phyloP scores from a whole-genome alignment of 345 rosid genomes.

The Populus alba region DNA sequence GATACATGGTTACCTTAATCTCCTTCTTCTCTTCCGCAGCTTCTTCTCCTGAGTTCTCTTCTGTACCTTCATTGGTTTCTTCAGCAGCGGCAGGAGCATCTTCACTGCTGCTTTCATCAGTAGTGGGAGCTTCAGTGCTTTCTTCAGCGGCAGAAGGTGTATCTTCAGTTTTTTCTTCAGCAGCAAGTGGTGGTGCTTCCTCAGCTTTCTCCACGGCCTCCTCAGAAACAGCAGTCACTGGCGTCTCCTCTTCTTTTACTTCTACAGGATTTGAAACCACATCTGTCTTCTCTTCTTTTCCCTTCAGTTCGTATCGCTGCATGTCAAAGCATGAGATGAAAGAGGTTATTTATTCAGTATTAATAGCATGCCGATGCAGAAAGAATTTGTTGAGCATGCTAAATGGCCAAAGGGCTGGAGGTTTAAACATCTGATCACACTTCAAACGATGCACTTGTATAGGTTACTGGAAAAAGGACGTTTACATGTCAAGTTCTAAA shows the following conservation, averaged over 20 bases:
- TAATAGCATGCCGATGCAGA: neutral
- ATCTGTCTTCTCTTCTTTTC: conserved; percentile 54
- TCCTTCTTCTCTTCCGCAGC: conserved; percentile 64
- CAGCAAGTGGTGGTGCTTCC: conserved; percentile 6
- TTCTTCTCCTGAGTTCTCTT: conserved; percentile 41
- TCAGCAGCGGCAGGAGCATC: conserved; percentile 9
- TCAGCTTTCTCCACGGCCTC: conserved; percentile 20
- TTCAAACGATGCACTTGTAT: neutral
- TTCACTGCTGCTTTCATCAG: conserved; percentile 6
- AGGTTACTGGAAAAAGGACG: no score
- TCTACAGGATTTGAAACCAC: conserved; percentile 46
- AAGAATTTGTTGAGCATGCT: neutral
- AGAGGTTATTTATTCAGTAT: conserved; percentile 9
- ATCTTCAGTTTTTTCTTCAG: conserved; percentile 14
- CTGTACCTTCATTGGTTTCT: conserved; percentile 32
- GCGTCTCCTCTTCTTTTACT: conserved; percentile 4
- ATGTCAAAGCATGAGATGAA: conserved; percentile 9
- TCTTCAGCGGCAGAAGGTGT: conserved; percentile 41
- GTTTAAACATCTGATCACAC: neutral
- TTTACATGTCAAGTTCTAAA: neutral
- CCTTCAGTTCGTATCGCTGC: conserved; percentile 72
- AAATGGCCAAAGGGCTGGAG: neutral
- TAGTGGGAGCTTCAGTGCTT: conserved; percentile 9
- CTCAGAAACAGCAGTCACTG: conserved; percentile 35
- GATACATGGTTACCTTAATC: conserved; percentile 53